phyloP scores from a whole-genome alignment of 768 basidiomycete genomes.

The Sarcomyxa edulis region DNA sequence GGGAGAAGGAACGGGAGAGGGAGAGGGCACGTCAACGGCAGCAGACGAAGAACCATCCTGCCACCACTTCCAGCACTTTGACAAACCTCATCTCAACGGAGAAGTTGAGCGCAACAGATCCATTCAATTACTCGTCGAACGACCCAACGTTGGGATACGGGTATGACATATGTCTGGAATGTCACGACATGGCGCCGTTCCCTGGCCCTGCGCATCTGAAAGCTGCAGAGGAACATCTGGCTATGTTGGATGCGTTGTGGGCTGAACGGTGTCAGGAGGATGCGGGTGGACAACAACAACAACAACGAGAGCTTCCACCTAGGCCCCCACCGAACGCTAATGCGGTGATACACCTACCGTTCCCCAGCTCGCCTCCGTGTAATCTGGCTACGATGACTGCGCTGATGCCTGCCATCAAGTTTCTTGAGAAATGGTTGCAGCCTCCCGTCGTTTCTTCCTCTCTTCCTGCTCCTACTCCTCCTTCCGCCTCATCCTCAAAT shows the following conservation, averaged over 20 bases:
- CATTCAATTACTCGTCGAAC: slow-evolving; percentile 41
- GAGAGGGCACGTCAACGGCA: slow-evolving; percentile 3
- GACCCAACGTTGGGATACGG: slow-evolving; percentile 50
- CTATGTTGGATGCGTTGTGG: slow-evolving; percentile 65
- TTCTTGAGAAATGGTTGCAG: slow-evolving; percentile 61
- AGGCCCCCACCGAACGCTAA: slow-evolving; percentile 71
- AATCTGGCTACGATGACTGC: slow-evolving; percentile 47
- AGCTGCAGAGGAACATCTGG: slow-evolving; percentile 72
- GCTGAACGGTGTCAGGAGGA: slow-evolving; percentile 33
- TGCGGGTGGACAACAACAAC: slow-evolving; percentile 16
- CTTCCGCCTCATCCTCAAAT: slow-evolving; percentile 31
- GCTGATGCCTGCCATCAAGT: slow-evolving; percentile 59
- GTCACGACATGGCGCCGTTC: slow-evolving; percentile 76
- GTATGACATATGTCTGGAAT: slow-evolving; percentile 86
- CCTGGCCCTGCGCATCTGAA: slow-evolving; percentile 61
- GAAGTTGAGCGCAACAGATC: slow-evolving; percentile 35
- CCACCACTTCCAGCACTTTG: not conserved
- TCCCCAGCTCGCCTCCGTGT: slow-evolving; percentile 63
- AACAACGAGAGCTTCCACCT: slow-evolving; percentile 29
- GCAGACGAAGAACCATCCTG: slow-evolving; percentile 3
- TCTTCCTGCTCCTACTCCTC: slow-evolving; percentile 10
- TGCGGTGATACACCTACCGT: slow-evolving; percentile 68
- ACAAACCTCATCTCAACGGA: not conserved
- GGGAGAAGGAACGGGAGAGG: slow-evolving; percentile 8
- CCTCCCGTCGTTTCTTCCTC: slow-evolving; percentile 27